Conservation (phyloP, 1,284 basidiomycete genomes). For the Trametes pubescens region DNA sequence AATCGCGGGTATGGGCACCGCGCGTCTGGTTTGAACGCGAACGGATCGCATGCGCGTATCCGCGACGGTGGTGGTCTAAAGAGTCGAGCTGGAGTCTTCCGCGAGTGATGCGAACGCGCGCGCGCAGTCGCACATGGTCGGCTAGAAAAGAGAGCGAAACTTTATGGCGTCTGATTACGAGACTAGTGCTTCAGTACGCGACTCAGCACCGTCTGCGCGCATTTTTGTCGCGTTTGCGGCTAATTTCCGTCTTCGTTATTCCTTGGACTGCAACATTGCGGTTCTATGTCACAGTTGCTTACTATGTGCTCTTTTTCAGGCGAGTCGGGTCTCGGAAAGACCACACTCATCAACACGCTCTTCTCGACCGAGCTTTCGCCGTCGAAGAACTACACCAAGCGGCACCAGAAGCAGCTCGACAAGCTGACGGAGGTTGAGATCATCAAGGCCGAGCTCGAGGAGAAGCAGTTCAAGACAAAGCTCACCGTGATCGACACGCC, state of each 20-base stretch:
- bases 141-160: too few relatives aligned
- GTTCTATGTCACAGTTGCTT: not conserved
- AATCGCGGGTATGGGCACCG: too few relatives aligned
- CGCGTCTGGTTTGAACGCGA: too few relatives aligned
- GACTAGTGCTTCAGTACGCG: too few relatives aligned
- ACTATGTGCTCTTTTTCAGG: conserved; percentile 55
- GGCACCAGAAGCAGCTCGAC: conserved; percentile 97
- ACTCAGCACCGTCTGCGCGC: not conserved
- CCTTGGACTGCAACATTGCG: not conserved
- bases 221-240: not conserved
- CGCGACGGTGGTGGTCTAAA: too few relatives aligned
- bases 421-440: conserved; percentile 98
- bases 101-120: too few relatives aligned
- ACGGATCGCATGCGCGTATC: too few relatives aligned
- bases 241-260: not conserved
- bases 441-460: conserved; percentile 97
- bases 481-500: conserved; percentile 98
- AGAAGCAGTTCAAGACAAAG: conserved; percentile 99
- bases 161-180: too few relatives aligned
- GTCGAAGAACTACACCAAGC: conserved; percentile 89
- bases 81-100: too few relatives aligned
- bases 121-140: too few relatives aligned
- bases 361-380: conserved; percentile 98
- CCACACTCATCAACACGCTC: conserved; percentile 97
- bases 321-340: conserved; percentile 95